Percentiles rank a stretch among this genome's conserved stretches.
Evolutionary conservation across 2,329 filamentous ascomycete species (phyloP).

Genomic region (Diaporthe helianthi): DNA sequence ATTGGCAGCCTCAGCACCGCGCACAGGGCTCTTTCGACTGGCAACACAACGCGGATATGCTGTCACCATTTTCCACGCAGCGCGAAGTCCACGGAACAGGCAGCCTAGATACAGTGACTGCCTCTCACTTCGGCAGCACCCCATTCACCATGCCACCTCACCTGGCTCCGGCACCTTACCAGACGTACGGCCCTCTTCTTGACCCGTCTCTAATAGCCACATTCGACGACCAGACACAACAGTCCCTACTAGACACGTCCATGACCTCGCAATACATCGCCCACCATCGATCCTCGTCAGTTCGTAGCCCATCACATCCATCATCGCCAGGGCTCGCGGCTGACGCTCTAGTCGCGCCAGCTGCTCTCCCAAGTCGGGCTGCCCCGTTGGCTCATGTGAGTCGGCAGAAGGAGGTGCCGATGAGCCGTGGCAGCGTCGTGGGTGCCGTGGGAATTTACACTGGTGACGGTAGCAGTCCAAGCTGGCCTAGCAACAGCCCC

Average conservation of each 20-base stretch:
- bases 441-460: conserved; percentile 2
- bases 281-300: conserved; percentile 49
- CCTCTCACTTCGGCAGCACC: conserved; percentile 41
- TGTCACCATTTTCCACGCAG: conserved; percentile 40
- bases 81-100: conserved; percentile 34
- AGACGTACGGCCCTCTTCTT: conserved; percentile 46
- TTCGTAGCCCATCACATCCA: conserved; percentile 59
- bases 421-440: conserved; percentile 36
- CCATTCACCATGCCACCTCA: conserved; percentile 41
- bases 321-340: conserved; percentile 53
- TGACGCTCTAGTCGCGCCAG: conserved; percentile 57
- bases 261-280: conserved; percentile 38
- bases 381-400: conserved; percentile 47
- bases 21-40: conserved; percentile 43
- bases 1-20: conserved; percentile 38
- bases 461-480: conserved; percentile 15
- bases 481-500: conserved; percentile 26
- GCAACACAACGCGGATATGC: conserved; percentile 38
- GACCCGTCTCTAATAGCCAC: conserved; percentile 45
- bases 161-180: conserved; percentile 41
- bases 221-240: conserved; percentile 48
- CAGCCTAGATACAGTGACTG: conserved; percentile 41
- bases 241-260: conserved; percentile 36
- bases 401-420: conserved; percentile 50
- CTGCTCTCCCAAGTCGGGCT: conserved; percentile 48